Evolutionary conservation across 2,329 filamentous ascomycete genomes (phyloP).

Genomic region (Talaromyces islandicus): DNA sequence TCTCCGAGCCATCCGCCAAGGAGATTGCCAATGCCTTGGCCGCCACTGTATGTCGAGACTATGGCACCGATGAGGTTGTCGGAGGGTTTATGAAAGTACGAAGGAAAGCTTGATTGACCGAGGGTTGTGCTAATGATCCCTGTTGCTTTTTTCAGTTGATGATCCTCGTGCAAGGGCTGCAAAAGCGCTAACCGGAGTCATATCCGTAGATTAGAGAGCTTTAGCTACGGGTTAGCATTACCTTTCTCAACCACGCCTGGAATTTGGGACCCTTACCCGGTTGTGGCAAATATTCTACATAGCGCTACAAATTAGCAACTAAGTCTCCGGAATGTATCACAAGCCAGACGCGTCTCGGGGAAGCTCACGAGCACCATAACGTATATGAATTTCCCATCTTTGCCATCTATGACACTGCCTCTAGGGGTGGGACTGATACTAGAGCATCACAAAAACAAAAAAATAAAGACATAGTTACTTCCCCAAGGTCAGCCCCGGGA

Average conservation of each 20-base stretch:
- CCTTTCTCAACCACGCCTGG: not conserved
- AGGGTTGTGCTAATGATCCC: conserved; percentile 27
- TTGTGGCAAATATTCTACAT: not conserved
- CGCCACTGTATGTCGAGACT: conserved; percentile 2
- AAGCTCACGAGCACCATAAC: not conserved
- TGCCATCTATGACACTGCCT: not conserved
- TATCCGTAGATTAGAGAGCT: conserved; percentile 24
- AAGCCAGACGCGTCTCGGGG: not conserved
- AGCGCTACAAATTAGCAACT: not conserved
- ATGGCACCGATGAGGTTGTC: conserved; percentile 14
- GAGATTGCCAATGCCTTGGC: conserved; percentile 3
- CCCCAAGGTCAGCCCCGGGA: not conserved
- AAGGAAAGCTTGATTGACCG: conserved; percentile 20
- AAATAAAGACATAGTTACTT: not conserved
- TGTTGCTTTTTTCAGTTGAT: not conserved
- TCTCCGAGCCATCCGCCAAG: conserved; percentile 15
- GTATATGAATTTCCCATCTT: not conserved
- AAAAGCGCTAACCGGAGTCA: conserved; percentile 17
- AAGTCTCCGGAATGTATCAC: not conserved
- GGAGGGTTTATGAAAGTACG: conserved; percentile 23
- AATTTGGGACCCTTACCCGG: not conserved
- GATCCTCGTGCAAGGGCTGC: not conserved
- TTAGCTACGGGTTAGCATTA: not conserved
- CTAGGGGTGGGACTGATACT: not conserved
- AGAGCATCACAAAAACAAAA: not conserved